These are phyloP conservation scores for Neonothopanus nambi DNA, from an alignment of 1,284 basidiomycete species.

Conservation along the genomic window DNA sequence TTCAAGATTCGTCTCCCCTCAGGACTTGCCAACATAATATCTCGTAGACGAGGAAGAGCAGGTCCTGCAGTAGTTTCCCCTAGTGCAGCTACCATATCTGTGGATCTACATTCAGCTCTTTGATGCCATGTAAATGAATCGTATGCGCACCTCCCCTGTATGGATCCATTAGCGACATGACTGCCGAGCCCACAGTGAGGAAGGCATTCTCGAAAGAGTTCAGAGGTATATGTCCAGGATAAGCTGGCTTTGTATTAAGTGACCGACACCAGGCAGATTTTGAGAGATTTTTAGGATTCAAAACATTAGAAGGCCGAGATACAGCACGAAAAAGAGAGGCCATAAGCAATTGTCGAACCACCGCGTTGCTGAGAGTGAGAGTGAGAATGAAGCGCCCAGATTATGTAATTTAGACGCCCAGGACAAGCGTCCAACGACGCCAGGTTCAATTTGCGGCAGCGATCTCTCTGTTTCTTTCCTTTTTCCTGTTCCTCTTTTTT, in stretches of 20 bases:
- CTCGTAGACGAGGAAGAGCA: constrained; percentile 78
- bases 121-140: neutral
- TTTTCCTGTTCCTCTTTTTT: too few relatives aligned
- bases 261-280: constrained; percentile 21
- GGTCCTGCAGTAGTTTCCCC: constrained; percentile 89
- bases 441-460: too few relatives aligned
- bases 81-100: constrained; percentile 92
- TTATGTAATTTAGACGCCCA: too few relatives aligned
- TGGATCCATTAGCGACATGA: constrained; percentile 84
- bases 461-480: too few relatives aligned
- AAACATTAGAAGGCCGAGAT: too few relatives aligned
- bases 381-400: too few relatives aligned
- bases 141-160: constrained; percentile 74
- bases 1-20: constrained; percentile 85
- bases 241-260: constrained; percentile 45
- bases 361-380: too few relatives aligned
- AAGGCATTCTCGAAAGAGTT: constrained; percentile 83
- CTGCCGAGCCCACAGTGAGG: constrained; percentile 83
- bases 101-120: neutral
- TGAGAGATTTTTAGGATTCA: neutral
- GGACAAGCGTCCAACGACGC: too few relatives aligned
- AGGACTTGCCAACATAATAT: constrained; percentile 75
- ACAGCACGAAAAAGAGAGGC: too few relatives aligned
- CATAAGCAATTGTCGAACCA: too few relatives aligned
- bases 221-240: constrained; percentile 82